A percentile compares a stretch with the other conserved stretches of the same genome.
phyloP scores from a whole-genome alignment of 176 grass and related monocot species.

The Avena sativa region DNA sequence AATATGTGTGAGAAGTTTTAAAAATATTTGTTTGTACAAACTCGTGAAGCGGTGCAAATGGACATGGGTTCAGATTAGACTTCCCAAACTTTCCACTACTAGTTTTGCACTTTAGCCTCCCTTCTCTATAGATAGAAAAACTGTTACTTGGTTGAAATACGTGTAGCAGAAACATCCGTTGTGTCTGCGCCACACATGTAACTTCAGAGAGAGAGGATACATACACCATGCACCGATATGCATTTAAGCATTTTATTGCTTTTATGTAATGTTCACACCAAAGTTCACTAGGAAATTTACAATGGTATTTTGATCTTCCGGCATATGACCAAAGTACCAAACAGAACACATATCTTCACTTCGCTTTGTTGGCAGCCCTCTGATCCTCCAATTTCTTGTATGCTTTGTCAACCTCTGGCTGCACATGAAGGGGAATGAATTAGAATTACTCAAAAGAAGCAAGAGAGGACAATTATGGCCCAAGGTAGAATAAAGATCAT shows the following conservation, averaged over 20 bases:
- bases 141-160: conserved; percentile 2
- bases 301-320: neutral
- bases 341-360: conserved; percentile 41
- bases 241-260: conserved; percentile 50
- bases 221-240: conserved; percentile 15
- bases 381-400: conserved; percentile 67
- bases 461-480: neutral
- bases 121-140: neutral
- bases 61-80: neutral
- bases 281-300: conserved; percentile 38
- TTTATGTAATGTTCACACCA: conserved; percentile 34
- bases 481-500: neutral
- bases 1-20: neutral
- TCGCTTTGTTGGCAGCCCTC: conserved; percentile 39
- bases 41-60: neutral
- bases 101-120: neutral
- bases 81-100: neutral
- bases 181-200: too few relatives aligned
- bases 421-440: conserved; percentile 34
- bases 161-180: neutral
- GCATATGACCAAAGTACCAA: neutral
- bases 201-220: neutral
- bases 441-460: conserved; percentile 33
- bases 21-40: neutral
- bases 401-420: conserved; percentile 72